Conservation (phyloP, 768 basidiomycete genomes). For the Mycena pura region DNA sequence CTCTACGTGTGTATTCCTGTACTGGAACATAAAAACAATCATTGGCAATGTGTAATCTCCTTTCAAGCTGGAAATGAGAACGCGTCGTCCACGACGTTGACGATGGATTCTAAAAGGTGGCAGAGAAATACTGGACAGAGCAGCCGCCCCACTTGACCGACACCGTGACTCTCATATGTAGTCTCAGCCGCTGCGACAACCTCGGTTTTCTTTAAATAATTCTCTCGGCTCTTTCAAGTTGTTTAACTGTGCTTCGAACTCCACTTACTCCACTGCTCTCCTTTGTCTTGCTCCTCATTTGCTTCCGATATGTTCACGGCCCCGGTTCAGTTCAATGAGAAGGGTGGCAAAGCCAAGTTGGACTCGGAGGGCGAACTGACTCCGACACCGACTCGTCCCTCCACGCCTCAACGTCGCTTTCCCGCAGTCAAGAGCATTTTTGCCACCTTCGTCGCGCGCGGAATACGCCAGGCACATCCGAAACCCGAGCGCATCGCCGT, state of each 20-base stretch:
- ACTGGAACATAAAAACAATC: no score
- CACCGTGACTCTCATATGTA: no score
- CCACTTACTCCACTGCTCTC: slow-evolving; percentile 5
- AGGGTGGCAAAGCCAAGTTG: slow-evolving; percentile 2
- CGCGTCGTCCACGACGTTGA: no score
- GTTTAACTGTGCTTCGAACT: slow-evolving; percentile 6
- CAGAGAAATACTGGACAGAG: no score
- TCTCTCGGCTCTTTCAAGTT: slow-evolving; percentile 9
- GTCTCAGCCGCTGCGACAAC: slow-evolving; percentile 15
- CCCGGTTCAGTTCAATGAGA: not conserved
- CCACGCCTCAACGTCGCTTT: slow-evolving; percentile 27
- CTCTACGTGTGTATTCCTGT: no score
- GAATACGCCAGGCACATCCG: slow-evolving; percentile 10
- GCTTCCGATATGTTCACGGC: not conserved
- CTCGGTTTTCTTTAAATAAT: not conserved
- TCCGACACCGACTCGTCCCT: slow-evolving; percentile 31
- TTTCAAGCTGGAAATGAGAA: no score
- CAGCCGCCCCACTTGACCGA: no score
- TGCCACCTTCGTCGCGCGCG: slow-evolving; percentile 28
- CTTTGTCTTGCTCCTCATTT: not conserved
- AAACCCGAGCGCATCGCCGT: slow-evolving; percentile 3
- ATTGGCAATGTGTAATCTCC: no score
- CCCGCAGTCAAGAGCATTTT: slow-evolving; percentile 30
- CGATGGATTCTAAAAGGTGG: no score
- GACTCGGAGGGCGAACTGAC: slow-evolving; percentile 19